A percentile compares a stretch with the other conserved stretches of the same genome.
These are phyloP conservation scores for Plasmodium vivax DNA, from an alignment of 169 alveolate species.

Conservation along the genomic window DNA sequence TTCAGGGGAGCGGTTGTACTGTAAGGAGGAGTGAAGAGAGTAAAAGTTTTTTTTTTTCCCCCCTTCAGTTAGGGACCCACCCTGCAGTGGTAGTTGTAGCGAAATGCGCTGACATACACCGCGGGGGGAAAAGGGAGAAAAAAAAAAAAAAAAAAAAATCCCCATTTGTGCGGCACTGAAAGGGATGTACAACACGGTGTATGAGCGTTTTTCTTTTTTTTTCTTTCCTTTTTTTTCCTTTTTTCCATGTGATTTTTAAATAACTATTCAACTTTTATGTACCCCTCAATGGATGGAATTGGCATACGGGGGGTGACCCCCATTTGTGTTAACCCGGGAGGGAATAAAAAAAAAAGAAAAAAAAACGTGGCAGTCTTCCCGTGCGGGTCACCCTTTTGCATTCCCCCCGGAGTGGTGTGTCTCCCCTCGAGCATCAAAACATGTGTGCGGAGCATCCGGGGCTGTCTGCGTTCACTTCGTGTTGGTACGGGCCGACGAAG, in stretches of 20 bases:
- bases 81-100: no score
- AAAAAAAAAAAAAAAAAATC: no score
- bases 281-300: not conserved
- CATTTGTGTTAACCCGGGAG: not conserved
- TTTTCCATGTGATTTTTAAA: slow-evolving; percentile 1
- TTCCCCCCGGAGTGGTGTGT: not conserved
- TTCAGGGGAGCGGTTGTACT: not conserved
- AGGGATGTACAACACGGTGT: not conserved
- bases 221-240: not conserved
- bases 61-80: not conserved
- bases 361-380: not conserved
- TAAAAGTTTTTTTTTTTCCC: not conserved
- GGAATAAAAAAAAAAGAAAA: slow-evolving; percentile 48
- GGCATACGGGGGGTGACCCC: not conserved
- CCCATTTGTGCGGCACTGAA: not conserved
- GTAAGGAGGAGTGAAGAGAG: not conserved
- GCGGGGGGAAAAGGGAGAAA: no score
- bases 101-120: no score
- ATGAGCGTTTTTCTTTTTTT: not conserved
- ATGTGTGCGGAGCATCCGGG: slow-evolving; percentile 27
- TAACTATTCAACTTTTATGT: not conserved
- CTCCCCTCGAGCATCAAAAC: not conserved
- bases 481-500: slow-evolving; percentile 55
- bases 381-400: not conserved
- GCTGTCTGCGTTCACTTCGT: slow-evolving; percentile 31